Conservation (phyloP, 306 rosid species). For the Mimosa bimucronata region DNA sequence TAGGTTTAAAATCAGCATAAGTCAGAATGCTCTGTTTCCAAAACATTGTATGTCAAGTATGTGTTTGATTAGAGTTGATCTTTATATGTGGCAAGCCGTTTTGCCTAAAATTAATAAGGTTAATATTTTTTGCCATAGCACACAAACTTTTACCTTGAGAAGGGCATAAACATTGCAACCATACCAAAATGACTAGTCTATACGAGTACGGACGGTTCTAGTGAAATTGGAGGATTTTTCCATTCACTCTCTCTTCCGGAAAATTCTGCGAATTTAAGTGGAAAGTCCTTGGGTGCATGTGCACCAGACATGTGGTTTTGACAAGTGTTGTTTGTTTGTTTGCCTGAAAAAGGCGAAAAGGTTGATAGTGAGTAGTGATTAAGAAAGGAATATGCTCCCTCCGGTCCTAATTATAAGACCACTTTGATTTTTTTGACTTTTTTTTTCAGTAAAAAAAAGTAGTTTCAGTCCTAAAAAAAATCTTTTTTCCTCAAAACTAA, state of each 20-base stretch:
- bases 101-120: not conserved
- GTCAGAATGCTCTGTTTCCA: not conserved
- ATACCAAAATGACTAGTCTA: not conserved
- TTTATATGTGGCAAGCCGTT: not conserved
- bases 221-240: no score
- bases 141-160: not conserved
- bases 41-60: not conserved
- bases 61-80: not conserved
- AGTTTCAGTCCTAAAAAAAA: no score
- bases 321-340: not conserved
- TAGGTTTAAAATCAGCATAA: not conserved
- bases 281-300: not conserved
- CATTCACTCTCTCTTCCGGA: not conserved
- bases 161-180: not conserved
- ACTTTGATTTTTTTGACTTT: no score
- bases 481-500: no score
- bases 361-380: not conserved
- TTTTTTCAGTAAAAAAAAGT: no score
- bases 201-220: no score
- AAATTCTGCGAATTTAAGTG: not conserved
- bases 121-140: not conserved
- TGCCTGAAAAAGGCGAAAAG: not conserved
- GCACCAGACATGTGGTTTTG: not conserved
- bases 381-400: constrained; percentile 18
- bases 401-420: no score